Evolutionary conservation across 23 red algal genomes (phyloP), one percentile per base, ranked within the genome.

Genomic region (Agarophyton chilense): DNA sequence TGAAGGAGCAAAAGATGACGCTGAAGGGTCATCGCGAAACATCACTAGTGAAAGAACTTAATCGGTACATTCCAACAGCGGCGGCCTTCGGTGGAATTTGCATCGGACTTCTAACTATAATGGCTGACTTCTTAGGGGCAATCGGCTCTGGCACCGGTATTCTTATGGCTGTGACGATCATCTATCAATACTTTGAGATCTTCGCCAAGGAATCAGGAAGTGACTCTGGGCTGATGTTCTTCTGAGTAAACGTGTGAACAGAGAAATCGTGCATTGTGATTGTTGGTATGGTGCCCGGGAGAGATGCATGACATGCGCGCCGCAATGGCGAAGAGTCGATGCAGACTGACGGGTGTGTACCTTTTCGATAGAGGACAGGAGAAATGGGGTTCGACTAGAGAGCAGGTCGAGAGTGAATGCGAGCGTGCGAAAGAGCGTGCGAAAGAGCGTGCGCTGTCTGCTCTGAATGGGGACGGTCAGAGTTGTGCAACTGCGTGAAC

Each of bases 101-200:
- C 49, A 92, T 96, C 18, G 97, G 97, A 49, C 50, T 99, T 61
- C 88, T 99, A 62, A 99, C 97, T 55, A 92, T 99, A 33, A 91
- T 99, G 77, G 97, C 97, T 78, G 97, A 99, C 73, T 92, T 96
- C 55, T 75, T 95, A 31, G 94, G 94, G 24, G 97, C 97, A 24
- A 99, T 99, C 80, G 97, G 97, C 1, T 90, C 81, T 46, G 97
- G 97, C 17, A 99, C 97, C 28, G 97, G 97, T 53, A 99, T 99
- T 62, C 85, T 99, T 56, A 87, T 99, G 87, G 97, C 97, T 25
- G 97, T 99, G 76, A 99, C 97, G 19, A 99, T 99, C 82, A 96
- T 99, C 75, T 99, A 96, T 64, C 83, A 95, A 80, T 99, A 99
- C 90, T 99, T 92, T 52, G 93, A 93, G 72, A 95, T 95, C 58